phyloP scores from a whole-genome alignment of 495 filamentous ascomycete genomes.

The Choiromyces venosus region DNA sequence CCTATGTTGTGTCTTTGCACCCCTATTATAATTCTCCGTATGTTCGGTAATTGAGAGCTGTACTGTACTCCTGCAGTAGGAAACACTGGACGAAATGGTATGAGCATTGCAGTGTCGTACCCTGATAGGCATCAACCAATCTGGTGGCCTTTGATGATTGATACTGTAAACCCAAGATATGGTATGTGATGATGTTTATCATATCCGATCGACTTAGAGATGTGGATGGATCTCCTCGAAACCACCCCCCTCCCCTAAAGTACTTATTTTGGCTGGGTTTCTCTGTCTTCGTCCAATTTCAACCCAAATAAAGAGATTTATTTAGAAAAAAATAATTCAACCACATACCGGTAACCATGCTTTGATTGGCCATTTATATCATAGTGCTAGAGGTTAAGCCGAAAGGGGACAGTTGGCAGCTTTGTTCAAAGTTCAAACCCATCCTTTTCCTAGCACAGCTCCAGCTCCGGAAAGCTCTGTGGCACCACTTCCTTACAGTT shows the following conservation, averaged over 20 bases:
- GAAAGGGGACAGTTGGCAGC: background rate
- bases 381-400: background rate
- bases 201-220: background rate
- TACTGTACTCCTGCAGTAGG: background rate
- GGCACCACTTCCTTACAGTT: background rate
- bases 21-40: background rate
- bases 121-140: background rate
- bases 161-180: conserved; percentile 1
- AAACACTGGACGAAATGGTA: background rate
- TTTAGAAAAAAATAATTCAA: background rate
- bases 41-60: background rate
- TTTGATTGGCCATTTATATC: background rate
- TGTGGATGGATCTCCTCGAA: background rate
- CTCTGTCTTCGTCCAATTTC: background rate
- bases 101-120: background rate
- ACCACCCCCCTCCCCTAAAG: background rate
- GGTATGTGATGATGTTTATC: background rate
- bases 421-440: background rate
- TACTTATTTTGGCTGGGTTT: background rate
- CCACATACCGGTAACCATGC: background rate
- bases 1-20: background rate
- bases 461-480: background rate
- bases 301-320: background rate
- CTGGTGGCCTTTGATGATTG: background rate
- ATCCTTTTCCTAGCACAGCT: background rate